These are phyloP conservation scores for Xylaria bambusicola DNA, from an alignment of 495 filamentous ascomycete species.

Conservation along the genomic window DNA sequence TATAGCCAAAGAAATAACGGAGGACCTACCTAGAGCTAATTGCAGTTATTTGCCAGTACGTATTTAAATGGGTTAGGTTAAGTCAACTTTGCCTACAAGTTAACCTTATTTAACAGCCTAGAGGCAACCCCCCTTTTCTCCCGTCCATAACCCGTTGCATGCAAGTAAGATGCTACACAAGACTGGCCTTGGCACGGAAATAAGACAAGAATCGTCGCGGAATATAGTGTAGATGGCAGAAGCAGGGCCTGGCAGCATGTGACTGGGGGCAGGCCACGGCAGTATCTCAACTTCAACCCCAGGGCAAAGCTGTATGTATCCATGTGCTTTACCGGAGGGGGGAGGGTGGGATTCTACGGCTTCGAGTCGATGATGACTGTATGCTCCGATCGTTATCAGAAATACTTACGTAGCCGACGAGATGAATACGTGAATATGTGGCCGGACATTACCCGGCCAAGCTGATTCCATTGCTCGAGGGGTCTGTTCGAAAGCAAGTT, in stretches of 20 bases:
- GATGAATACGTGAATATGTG: neutral
- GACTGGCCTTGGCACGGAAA: neutral
- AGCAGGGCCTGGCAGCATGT: too few species aligned
- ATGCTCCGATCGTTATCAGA: neutral
- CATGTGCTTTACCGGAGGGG: too few species aligned
- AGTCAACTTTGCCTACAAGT: neutral
- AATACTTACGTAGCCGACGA: too few species aligned
- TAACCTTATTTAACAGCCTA: neutral
- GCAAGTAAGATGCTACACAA: neutral
- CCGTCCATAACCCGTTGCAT: neutral
- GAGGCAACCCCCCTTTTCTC: neutral
- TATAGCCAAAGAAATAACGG: too few species aligned
- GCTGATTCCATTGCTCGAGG: too few species aligned
- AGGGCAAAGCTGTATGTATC: too few species aligned
- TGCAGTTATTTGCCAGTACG: constrained; percentile 1
- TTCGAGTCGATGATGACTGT: neutral
- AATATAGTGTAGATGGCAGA: too few species aligned
- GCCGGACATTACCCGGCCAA: neutral
- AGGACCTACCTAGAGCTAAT: neutral
- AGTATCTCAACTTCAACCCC: too few species aligned
- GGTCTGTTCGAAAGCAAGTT: too few species aligned
- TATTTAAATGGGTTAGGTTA: constrained; percentile 18
- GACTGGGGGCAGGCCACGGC: too few species aligned
- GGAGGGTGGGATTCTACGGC: neutral
- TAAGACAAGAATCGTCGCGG: neutral